These are phyloP conservation scores for Termitomyces sp. DNA, from an alignment of 768 basidiomycete species.

Conservation along the genomic window DNA sequence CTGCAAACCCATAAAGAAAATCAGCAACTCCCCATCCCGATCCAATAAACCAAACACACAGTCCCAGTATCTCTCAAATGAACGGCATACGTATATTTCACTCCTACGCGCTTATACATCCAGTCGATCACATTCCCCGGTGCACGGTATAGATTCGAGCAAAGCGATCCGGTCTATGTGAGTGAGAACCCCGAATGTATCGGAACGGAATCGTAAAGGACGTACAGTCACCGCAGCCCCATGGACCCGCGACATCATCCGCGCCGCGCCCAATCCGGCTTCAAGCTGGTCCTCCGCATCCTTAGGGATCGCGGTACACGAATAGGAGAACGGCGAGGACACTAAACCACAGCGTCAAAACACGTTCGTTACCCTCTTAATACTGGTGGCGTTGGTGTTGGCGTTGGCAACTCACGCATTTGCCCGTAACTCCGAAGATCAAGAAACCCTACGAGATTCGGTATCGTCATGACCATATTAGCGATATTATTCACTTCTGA, in stretches of 20 bases:
- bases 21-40: no score
- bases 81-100: conserved; percentile 62
- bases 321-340: conserved; percentile 75
- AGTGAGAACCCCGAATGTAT: background rate
- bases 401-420: conserved; percentile 74
- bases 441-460: conserved; percentile 59
- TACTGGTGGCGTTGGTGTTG: no score
- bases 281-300: conserved; percentile 73
- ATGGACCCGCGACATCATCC: conserved; percentile 44
- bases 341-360: conserved; percentile 34
- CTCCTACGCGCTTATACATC: conserved; percentile 51
- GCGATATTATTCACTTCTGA: conserved; percentile 75
- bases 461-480: conserved; percentile 54
- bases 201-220: background rate
- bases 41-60: no score
- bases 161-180: conserved; percentile 42
- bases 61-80: conserved; percentile 72
- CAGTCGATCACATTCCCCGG: conserved; percentile 68
- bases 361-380: background rate
- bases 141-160: conserved; percentile 44
- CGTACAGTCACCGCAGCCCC: conserved; percentile 50
- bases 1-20: no score
- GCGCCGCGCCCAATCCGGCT: conserved; percentile 56
- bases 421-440: conserved; percentile 84
- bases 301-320: conserved; percentile 54